Evolutionary conservation across 2,329 filamentous ascomycete genomes (phyloP).

Genomic region (Cryphonectria naterciae): DNA sequence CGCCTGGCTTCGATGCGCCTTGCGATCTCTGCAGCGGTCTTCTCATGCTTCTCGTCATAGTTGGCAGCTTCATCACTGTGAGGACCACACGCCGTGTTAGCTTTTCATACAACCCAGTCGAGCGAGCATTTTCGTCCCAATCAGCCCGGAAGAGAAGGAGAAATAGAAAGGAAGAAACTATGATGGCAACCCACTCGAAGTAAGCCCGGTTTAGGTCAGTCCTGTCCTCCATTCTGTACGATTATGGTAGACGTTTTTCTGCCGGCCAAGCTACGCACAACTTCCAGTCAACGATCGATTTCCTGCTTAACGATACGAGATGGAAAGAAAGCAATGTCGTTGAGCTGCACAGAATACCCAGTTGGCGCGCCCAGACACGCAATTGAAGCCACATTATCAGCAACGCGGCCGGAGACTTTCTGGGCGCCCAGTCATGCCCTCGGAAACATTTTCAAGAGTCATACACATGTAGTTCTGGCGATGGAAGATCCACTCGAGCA

Average conservation of each 20-base stretch:
- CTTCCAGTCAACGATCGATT: neutral
- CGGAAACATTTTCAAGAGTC: constrained; percentile 3
- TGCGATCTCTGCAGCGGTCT: constrained; percentile 57
- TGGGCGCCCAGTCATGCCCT: neutral
- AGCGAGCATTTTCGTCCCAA: neutral
- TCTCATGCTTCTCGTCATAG: constrained; percentile 62
- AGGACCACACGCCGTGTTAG: neutral
- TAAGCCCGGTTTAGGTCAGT: constrained; percentile 24
- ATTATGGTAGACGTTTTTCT: neutral
- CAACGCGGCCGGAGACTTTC: neutral
- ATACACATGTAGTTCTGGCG: neutral
- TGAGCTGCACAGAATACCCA: neutral
- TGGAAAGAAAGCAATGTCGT: neutral
- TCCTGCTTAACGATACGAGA: neutral
- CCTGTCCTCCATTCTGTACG: constrained; percentile 17
- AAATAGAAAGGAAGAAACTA: neutral
- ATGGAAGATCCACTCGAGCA: neutral
- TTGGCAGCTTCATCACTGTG: constrained; percentile 54
- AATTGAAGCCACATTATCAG: neutral
- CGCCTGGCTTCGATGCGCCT: constrained; percentile 56
- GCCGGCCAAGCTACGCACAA: neutral
- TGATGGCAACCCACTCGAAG: constrained; percentile 20
- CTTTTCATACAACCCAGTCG: neutral
- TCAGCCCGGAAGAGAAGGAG: neutral
- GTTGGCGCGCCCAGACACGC: neutral